Evolutionary conservation across 228 moss, liverwort and hornwort species (phyloP).

Genomic region (Sphagnum fallax): DNA sequence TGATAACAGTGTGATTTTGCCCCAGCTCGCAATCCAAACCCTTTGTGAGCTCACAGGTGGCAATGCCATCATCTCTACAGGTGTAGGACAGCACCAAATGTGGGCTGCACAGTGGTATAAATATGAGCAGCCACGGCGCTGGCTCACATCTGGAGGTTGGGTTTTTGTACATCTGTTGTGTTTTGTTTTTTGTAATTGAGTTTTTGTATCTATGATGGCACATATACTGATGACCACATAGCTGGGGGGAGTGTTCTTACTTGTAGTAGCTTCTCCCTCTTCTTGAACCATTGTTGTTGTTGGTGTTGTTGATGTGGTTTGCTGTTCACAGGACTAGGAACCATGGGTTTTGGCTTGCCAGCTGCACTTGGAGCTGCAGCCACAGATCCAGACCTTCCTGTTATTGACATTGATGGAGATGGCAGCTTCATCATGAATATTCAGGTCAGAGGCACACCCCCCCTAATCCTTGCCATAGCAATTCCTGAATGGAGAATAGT

Average conservation of each 20-base stretch:
- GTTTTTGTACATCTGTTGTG: background rate
- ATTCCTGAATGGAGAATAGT: no score
- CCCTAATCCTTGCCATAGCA: background rate
- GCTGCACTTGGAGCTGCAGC: constrained; percentile 96
- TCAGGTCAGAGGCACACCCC: constrained; percentile 29
- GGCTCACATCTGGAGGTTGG: constrained; percentile 92
- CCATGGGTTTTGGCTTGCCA: constrained; percentile 98
- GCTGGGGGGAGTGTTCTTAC: background rate
- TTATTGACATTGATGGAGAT: constrained; percentile 94
- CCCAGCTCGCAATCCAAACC: constrained; percentile 78
- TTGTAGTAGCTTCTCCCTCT: background rate
- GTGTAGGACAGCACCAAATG: constrained; percentile 99
- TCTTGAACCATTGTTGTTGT: no score
- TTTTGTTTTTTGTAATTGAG: no score
- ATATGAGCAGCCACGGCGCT: constrained; percentile 85
- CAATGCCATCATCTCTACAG: constrained; percentile 92
- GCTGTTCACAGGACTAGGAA: constrained; percentile 57
- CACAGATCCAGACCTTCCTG: constrained; percentile 67
- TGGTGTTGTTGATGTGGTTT: no score
- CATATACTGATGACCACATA: no score
- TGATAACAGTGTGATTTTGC: constrained; percentile 60
- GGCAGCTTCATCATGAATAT: constrained; percentile 98
- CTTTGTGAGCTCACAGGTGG: constrained; percentile 80
- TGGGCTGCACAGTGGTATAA: constrained; percentile 96
- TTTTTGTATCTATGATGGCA: no score